Percentiles rank a stretch among this genome's conserved stretches.
phyloP scores from a whole-genome alignment of 768 basidiomycete genomes.

The Tulasnella sp. region DNA sequence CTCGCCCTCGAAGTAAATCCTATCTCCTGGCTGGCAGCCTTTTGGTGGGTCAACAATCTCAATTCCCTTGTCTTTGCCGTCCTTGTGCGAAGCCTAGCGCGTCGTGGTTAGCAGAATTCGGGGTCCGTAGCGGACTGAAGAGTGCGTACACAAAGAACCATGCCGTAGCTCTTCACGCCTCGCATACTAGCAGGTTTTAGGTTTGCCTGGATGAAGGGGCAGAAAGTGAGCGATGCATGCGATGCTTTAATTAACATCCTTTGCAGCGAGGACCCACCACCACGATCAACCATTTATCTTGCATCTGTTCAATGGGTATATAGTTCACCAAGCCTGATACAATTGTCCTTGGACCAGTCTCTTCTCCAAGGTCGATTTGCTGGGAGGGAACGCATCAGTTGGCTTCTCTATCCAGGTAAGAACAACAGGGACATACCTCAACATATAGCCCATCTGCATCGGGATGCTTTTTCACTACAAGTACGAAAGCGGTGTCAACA shows the following conservation, averaged over 20 bases:
- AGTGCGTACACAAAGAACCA: slow-evolving; percentile 81
- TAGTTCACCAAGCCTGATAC: slow-evolving; percentile 96
- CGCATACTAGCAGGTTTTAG: slow-evolving; percentile 96
- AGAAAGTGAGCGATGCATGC: not conserved
- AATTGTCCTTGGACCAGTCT: slow-evolving; percentile 89
- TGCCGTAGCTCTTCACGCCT: slow-evolving; percentile 95
- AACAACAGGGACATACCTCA: slow-evolving; percentile 51
- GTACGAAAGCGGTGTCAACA: not conserved
- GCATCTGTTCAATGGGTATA: slow-evolving; percentile 92
- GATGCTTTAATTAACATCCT: not conserved
- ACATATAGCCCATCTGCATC: slow-evolving; percentile 98
- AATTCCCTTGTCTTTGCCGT: slow-evolving; percentile 83
- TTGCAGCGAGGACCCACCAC: slow-evolving; percentile 49
- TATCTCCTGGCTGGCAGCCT: slow-evolving; percentile 83
- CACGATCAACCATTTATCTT: slow-evolving; percentile 72
- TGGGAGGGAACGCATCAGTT: slow-evolving; percentile 33
- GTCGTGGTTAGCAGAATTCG: not conserved
- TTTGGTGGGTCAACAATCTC: slow-evolving; percentile 88
- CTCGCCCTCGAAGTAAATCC: slow-evolving; percentile 90
- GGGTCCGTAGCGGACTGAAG: slow-evolving; percentile 8
- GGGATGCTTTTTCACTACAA: slow-evolving; percentile 85
- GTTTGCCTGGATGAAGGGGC: slow-evolving; percentile 42
- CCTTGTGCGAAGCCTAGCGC: slow-evolving; percentile 77
- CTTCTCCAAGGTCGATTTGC: slow-evolving; percentile 97
- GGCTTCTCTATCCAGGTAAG: not conserved